Percentiles rank a stretch among this genome's conserved stretches.
Evolutionary conservation across 2,329 filamentous ascomycete species (phyloP).

Genomic region (Aureobasidium sp.): DNA sequence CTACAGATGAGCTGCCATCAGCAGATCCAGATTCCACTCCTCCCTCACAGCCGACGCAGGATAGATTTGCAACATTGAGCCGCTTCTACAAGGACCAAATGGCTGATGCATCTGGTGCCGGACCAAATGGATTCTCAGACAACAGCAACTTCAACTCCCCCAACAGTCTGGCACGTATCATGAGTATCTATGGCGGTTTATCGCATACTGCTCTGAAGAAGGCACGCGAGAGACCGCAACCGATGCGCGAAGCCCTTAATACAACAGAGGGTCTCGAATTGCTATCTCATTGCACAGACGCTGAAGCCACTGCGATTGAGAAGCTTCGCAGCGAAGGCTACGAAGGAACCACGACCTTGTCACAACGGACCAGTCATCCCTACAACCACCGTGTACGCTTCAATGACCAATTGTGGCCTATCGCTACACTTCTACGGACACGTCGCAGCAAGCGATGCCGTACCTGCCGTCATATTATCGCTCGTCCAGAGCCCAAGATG

Average conservation of each 20-base stretch:
- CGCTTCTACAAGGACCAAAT: slow-evolving; percentile 78
- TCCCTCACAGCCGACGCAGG: slow-evolving; percentile 42
- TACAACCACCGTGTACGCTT: slow-evolving; percentile 52
- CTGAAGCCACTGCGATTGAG: slow-evolving; percentile 54
- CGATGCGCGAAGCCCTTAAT: slow-evolving; percentile 74
- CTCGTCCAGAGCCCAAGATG: slow-evolving; percentile 88
- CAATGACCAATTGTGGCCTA: slow-evolving; percentile 67
- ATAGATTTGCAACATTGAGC: slow-evolving; percentile 67
- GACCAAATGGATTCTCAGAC: slow-evolving; percentile 44
- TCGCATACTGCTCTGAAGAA: slow-evolving; percentile 57
- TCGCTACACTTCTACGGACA: slow-evolving; percentile 75
- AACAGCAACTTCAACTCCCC: slow-evolving; percentile 63
- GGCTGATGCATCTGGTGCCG: slow-evolving; percentile 53
- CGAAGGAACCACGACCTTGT: slow-evolving; percentile 52
- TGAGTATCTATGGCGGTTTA: slow-evolving; percentile 75
- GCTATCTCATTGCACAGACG: slow-evolving; percentile 33
- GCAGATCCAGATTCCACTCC: slow-evolving; percentile 20
- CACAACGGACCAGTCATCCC: slow-evolving; percentile 44
- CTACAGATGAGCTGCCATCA: slow-evolving; percentile 1
- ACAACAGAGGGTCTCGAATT: slow-evolving; percentile 62
- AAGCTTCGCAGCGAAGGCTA: slow-evolving; percentile 54
- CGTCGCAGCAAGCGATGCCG: slow-evolving; percentile 93
- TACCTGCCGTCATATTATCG: slow-evolving; percentile 87
- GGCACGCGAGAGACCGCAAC: slow-evolving; percentile 57
- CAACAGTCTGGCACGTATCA: slow-evolving; percentile 75